phyloP scores from a whole-genome alignment of 495 filamentous ascomycete species.

The Talaromyces liani region DNA sequence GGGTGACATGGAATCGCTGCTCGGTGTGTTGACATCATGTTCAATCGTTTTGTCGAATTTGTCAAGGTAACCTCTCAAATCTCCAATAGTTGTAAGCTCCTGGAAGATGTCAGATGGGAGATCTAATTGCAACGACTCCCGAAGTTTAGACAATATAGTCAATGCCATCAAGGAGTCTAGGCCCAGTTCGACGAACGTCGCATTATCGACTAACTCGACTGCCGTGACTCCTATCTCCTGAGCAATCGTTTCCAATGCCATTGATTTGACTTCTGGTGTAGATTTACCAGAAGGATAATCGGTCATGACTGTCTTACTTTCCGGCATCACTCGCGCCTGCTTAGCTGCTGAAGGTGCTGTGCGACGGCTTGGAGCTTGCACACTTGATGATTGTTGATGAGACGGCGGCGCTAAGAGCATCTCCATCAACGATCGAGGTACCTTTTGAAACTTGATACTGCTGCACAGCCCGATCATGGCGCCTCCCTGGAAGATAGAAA shows the following conservation, averaged over 20 bases:
- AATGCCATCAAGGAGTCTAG: constrained; percentile 47
- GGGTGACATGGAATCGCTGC: neutral
- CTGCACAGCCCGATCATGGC: constrained; percentile 27
- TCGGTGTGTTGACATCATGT: neutral
- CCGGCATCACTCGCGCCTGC: neutral
- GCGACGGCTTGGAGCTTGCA: neutral
- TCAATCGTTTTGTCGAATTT: neutral
- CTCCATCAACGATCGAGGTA: neutral
- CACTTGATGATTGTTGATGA: neutral
- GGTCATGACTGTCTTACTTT: neutral
- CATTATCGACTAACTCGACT: constrained; percentile 23
- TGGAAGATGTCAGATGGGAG: constrained; percentile 19
- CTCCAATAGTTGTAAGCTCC: constrained; percentile 34
- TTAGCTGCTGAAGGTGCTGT: neutral
- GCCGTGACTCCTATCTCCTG: constrained; percentile 17
- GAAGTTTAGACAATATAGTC: constrained; percentile 28
- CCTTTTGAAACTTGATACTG: constrained; percentile 18
- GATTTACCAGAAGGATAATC: neutral
- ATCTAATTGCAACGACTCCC: constrained; percentile 28
- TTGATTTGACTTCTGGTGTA: constrained; percentile 9
- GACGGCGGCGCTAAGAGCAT: neutral
- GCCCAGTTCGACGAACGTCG: constrained; percentile 36
- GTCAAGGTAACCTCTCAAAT: constrained; percentile 25
- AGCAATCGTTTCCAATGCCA: constrained; percentile 24
- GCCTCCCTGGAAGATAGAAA: constrained; percentile 42